Evolutionary conservation across 2,329 filamentous ascomycete species (phyloP).

Genomic region (Diplocarpon rosae): DNA sequence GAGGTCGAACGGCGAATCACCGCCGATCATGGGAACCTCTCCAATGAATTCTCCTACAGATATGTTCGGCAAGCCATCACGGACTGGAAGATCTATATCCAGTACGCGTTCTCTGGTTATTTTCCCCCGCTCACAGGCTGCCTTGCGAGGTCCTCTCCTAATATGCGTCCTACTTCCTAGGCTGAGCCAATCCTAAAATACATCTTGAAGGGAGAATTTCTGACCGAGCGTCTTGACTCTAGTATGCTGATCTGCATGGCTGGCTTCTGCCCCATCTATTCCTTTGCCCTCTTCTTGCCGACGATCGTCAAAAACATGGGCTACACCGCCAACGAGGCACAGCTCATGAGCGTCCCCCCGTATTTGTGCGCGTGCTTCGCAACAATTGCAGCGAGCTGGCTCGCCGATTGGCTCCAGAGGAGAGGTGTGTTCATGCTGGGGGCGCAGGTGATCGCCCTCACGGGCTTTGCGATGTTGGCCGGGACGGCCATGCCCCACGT

Average conservation of each 20-base stretch:
- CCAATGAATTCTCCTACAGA: conserved; percentile 24
- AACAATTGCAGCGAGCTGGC: conserved; percentile 40
- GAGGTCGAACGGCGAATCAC: conserved; percentile 16
- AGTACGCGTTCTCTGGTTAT: background rate
- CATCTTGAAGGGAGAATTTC: background rate
- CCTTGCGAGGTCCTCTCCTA: too few species aligned
- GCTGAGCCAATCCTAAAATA: background rate
- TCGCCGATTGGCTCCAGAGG: conserved; percentile 40
- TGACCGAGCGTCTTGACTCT: background rate
- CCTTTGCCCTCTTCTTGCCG: conserved; percentile 28
- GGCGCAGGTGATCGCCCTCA: conserved; percentile 34
- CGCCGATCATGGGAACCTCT: conserved; percentile 11
- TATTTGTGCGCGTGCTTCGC: conserved; percentile 54
- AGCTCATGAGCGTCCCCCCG: conserved; percentile 37
- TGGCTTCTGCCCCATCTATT: conserved; percentile 14
- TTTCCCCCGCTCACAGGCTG: background rate
- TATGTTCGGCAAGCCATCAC: conserved; percentile 32
- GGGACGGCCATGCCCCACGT: conserved; percentile 3
- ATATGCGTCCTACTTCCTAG: too few species aligned
- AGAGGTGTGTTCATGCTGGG: conserved; percentile 40
- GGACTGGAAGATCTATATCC: conserved; percentile 35
- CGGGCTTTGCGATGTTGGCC: conserved; percentile 13
- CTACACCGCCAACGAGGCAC: conserved; percentile 36
- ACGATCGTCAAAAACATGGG: conserved; percentile 37
- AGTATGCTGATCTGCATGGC: conserved; percentile 13